Evolutionary conservation across 148 eudicot genomes (phyloP), one percentile per base, ranked within the genome.

Genomic region (Pharnaceum exiguum): DNA sequence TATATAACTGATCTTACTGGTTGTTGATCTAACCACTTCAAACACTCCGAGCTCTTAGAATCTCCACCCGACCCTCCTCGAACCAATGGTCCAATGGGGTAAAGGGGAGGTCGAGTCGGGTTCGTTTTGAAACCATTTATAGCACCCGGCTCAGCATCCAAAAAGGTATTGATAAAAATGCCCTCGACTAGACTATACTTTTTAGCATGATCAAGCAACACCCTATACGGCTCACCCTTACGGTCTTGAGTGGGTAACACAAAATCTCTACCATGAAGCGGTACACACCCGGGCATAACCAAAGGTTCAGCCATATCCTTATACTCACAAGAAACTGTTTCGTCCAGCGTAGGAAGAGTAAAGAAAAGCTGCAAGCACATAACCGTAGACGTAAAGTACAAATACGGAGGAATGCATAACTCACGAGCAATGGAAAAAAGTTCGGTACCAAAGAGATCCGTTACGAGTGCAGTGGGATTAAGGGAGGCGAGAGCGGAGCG

Each of bases 181-280:
- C 90, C 86, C 55, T 75, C 70, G 1, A 72, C 86, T 45, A 76
- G 18, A 10, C 27, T 11, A 19, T 66, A 74, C 47, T 68, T 62
- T 23, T 46, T 61, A 0, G 64, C 9, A 9, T 63, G 69, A 43
- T 72, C 57, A 12, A 85, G 68, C 10, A 74, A 18, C 67, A 70
- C 67, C 30, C 49, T 62, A 48, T 81, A 84, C 0, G 73, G 82
- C 4, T 76, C 73, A 45, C 62, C 62, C 19, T 49, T 51, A 51
- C 75, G 51, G 57, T 85, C 79, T 19, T 79, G 84, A 47, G 42
- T 31, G 10, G 84, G 80, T 55, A 76, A 78, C 6, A 71, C 25
- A 5, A 84, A 58, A 28, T 84, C 80, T 51, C 45, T 62, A 45
- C 90, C 86, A 21, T 71, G 62, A 12, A 84, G 37, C 29, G 86